Conservation (phyloP, 345 rosid species). For the Eucalyptus marginata region DNA sequence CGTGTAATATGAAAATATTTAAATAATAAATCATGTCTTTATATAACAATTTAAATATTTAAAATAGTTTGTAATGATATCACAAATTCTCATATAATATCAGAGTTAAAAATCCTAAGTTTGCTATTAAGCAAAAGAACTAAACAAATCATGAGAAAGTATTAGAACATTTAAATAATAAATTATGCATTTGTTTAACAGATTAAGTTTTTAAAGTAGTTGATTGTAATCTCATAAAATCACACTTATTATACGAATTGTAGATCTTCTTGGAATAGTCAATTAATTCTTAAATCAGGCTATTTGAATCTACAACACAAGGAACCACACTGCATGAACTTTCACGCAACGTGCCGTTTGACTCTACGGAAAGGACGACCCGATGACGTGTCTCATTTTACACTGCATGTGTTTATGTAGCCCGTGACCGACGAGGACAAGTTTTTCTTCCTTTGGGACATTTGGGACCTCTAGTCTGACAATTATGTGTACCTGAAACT, state of each 20-base stretch:
- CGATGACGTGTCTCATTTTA: background rate
- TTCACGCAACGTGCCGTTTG: background rate
- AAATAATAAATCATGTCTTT: no score
- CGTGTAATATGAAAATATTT: no score
- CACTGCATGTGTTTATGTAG: background rate
- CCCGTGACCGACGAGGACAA: background rate
- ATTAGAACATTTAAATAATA: no score
- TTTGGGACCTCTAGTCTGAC: background rate
- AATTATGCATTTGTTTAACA: accelerated
- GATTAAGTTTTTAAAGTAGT: no score
- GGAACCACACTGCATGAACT: background rate
- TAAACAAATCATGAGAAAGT: no score
- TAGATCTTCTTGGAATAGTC: background rate
- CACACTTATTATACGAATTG: no score
- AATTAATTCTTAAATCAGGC: background rate
- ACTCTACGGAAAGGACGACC: background rate
- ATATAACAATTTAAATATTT: no score
- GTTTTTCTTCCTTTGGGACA: background rate
- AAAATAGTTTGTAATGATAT: accelerated
- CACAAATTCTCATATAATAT: accelerated
- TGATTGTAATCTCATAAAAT: no score
- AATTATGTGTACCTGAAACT: background rate
- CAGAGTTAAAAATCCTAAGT: accelerated
- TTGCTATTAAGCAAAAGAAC: no score
- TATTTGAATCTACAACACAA: background rate